phyloP scores from a whole-genome alignment of 352 stramenopile species.

The Globisporangium acanthophoron region DNA sequence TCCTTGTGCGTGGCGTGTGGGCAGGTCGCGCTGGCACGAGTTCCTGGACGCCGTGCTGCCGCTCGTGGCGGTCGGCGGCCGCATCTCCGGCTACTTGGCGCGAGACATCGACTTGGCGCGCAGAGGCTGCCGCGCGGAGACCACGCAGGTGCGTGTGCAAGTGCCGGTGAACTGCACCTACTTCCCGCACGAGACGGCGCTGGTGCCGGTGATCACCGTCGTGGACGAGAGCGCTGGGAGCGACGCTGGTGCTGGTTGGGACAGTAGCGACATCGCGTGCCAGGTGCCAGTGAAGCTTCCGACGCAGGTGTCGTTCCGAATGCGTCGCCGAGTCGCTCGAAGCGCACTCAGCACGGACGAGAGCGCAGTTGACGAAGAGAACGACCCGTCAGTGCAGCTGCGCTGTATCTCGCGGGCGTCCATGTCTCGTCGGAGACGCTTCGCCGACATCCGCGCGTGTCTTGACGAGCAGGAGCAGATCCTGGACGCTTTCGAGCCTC shows the following conservation, averaged over 20 bases:
- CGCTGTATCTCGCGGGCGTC: neutral
- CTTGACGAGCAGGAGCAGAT: slow-evolving; percentile 4
- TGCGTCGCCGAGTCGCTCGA: neutral
- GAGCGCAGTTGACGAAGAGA: no score
- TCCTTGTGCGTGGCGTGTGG: no score
- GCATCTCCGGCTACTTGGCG: slow-evolving; percentile 65
- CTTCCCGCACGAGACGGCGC: slow-evolving; percentile 52
- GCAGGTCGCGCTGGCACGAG: slow-evolving; percentile 61
- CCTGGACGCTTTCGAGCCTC: neutral
- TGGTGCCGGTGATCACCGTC: slow-evolving; percentile 61
- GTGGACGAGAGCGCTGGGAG: slow-evolving; percentile 8
- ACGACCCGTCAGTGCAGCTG: neutral
- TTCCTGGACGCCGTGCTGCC: slow-evolving; percentile 55
- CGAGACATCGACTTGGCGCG: slow-evolving; percentile 40
- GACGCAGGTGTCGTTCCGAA: neutral
- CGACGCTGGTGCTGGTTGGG: slow-evolving; percentile 13
- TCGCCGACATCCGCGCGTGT: slow-evolving; percentile 11
- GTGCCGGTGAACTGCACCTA: slow-evolving; percentile 51
- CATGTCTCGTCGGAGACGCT: slow-evolving; percentile 3
- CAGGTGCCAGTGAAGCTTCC: no score
- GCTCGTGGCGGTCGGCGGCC: slow-evolving; percentile 37
- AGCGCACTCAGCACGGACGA: no score
- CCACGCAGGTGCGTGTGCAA: slow-evolving; percentile 28
- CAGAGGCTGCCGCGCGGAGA: slow-evolving; percentile 29
- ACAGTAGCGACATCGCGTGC: no score